Evolutionary conservation across 129 eudicot species (phyloP).

Genomic region (Artemisia argyi): DNA sequence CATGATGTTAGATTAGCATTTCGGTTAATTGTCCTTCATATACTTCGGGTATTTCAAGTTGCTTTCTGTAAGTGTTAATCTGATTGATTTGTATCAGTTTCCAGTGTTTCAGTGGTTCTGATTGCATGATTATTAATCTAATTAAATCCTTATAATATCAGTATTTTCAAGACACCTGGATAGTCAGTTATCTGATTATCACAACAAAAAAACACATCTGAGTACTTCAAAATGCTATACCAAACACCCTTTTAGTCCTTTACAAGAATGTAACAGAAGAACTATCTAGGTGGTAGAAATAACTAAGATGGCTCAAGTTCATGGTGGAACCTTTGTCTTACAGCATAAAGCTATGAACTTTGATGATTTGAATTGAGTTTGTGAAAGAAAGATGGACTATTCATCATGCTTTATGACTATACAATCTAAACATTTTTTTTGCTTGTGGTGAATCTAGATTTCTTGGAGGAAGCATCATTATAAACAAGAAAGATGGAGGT

Average conservation of each 20-base stretch:
- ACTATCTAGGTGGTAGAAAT: too few species aligned
- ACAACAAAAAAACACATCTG: too few species aligned
- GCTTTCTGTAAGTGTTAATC: neutral
- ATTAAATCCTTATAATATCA: too few species aligned
- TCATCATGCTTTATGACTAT: constrained; percentile 1
- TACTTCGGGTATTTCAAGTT: neutral
- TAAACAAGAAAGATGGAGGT: constrained; percentile 50
- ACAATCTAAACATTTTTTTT: constrained; percentile 15
- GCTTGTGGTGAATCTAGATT: constrained; percentile 23
- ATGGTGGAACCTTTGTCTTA: constrained; percentile 12
- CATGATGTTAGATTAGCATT: constrained; percentile 8
- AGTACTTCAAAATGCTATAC: too few species aligned
- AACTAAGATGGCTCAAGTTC: neutral
- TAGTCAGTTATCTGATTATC: too few species aligned
- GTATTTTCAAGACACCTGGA: too few species aligned
- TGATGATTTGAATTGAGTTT: neutral
- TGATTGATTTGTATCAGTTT: too few species aligned
- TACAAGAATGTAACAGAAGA: too few species aligned
- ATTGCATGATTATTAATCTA: too few species aligned
- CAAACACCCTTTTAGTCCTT: too few species aligned
- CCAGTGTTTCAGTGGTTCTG: too few species aligned
- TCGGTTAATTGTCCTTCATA: neutral
- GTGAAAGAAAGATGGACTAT: constrained; percentile 8
- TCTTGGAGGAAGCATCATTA: constrained; percentile 24
- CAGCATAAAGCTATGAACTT: neutral